These are phyloP conservation scores for Nidularia pulvinata DNA, from an alignment of 768 basidiomycete genomes.

Conservation along the genomic window DNA sequence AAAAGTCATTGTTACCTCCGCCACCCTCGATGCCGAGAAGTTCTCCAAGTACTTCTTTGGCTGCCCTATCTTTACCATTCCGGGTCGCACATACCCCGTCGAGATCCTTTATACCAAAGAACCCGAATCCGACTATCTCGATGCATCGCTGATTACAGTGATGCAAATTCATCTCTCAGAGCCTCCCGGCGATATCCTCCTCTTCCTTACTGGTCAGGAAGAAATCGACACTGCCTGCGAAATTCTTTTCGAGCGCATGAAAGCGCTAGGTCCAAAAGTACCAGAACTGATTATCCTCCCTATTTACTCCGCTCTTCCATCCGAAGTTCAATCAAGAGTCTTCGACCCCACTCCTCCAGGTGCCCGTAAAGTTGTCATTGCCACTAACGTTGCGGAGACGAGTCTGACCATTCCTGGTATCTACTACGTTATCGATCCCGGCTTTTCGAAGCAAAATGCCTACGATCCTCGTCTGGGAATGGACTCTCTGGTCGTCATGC, in stretches of 20 bases:
- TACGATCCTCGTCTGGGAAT: conserved; percentile 97
- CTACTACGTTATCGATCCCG: conserved; percentile 98
- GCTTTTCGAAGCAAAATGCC: conserved; percentile 98
- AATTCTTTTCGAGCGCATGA: conserved; percentile 98
- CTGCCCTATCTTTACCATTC: conserved; percentile 99
- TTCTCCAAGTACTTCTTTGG: conserved; percentile 99
- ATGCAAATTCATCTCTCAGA: conserved; percentile 99
- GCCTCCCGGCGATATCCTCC: conserved; percentile 93
- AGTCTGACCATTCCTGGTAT: conserved; percentile 98
- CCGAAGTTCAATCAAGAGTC: conserved; percentile 96
- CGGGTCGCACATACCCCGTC: conserved; percentile 99
- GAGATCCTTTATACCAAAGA: conserved; percentile 99
- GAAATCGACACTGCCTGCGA: conserved; percentile 99
- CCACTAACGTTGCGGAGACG: conserved; percentile 99
- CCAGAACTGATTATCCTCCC: conserved; percentile 97
- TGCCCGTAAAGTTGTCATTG: conserved; percentile 98
- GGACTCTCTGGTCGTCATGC: conserved; percentile 99
- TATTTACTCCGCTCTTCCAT: conserved; percentile 97
- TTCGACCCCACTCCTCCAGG: conserved; percentile 99
- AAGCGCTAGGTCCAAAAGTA: conserved; percentile 97
- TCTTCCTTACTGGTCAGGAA: conserved; percentile 98
- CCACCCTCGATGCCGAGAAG: conserved; percentile 99
- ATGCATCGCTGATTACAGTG: conserved; percentile 97
- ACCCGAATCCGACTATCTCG: conserved; percentile 96
- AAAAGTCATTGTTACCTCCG: conserved; percentile 97